Percentiles rank a stretch among this genome's conserved stretches.
Evolutionary conservation across 257 asterid genomes (phyloP).

Genomic region (Scutellaria baicalensis): DNA sequence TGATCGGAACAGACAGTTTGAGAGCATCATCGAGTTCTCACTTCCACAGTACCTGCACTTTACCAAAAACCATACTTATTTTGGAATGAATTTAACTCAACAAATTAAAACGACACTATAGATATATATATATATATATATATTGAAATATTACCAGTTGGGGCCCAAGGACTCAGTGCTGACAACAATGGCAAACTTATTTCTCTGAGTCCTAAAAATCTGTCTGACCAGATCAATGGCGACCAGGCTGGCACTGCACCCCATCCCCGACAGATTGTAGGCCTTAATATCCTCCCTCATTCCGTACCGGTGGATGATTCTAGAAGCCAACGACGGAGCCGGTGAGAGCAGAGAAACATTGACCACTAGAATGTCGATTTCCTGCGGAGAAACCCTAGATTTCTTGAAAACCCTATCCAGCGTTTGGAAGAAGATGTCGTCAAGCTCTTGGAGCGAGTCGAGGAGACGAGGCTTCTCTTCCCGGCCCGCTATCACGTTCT

Average conservation of each 20-base stretch:
- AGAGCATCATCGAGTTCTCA: slow-evolving; percentile 28
- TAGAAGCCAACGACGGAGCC: slow-evolving; percentile 27
- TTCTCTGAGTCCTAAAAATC: slow-evolving; percentile 13
- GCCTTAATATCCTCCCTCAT: slow-evolving; percentile 25
- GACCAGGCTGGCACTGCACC: slow-evolving; percentile 39
- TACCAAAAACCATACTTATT: too few relatives aligned
- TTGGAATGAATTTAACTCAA: too few relatives aligned
- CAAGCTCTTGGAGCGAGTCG: slow-evolving; percentile 13
- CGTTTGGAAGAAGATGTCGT: slow-evolving; percentile 21
- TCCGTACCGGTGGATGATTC: slow-evolving; percentile 26
- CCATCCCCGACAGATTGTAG: slow-evolving; percentile 41
- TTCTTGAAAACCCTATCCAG: slow-evolving; percentile 18
- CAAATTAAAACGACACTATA: too few relatives aligned
- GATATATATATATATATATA: too few relatives aligned
- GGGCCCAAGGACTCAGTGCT: slow-evolving; percentile 25
- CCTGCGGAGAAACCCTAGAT: slow-evolving; percentile 6
- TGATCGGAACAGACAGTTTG: slow-evolving; percentile 29
- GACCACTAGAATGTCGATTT: slow-evolving; percentile 28
- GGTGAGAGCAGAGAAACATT: slow-evolving; percentile 28
- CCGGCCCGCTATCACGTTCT: slow-evolving; percentile 1
- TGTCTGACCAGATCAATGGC: slow-evolving; percentile 28
- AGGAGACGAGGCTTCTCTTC: not conserved
- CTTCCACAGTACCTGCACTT: slow-evolving; percentile 15
- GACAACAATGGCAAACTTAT: slow-evolving; percentile 21
- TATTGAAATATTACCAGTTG: slow-evolving; percentile 18